Conservation (phyloP, 139 green algal genomes). For the Chlamydomonas incerta region DNA sequence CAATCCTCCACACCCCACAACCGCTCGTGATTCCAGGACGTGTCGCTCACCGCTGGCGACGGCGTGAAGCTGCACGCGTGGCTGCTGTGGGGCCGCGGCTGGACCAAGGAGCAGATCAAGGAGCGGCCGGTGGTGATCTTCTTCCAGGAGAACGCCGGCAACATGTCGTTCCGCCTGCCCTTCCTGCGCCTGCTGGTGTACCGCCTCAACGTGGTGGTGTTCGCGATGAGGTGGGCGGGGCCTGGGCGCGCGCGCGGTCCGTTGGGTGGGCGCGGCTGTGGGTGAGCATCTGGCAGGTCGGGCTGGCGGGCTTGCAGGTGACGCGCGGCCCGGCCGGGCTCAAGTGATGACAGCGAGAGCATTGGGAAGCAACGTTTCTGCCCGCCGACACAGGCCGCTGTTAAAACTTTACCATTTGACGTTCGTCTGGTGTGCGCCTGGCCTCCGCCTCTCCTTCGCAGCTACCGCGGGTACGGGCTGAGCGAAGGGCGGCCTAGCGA, state of each 20-base stretch:
- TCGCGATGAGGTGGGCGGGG: constrained; percentile 64
- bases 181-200: constrained; percentile 76
- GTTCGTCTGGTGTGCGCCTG: too few relatives aligned
- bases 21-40: not conserved
- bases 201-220: constrained; percentile 66
- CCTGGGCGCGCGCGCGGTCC: too few relatives aligned
- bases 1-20: too few relatives aligned
- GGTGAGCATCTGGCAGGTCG: too few relatives aligned
- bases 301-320: too few relatives aligned
- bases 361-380: too few relatives aligned
- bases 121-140: constrained; percentile 80
- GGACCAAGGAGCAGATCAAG: constrained; percentile 44
- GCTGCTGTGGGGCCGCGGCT: constrained; percentile 71
- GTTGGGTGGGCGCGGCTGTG: too few relatives aligned
- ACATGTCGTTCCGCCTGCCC: constrained; percentile 87
- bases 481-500: constrained; percentile 79
- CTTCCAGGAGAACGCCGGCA: constrained; percentile 93
- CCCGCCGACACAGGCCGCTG: too few relatives aligned
- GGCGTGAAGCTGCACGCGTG: constrained; percentile 84
- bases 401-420: too few relatives aligned
- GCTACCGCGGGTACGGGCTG: constrained; percentile 89
- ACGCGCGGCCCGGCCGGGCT: too few relatives aligned
- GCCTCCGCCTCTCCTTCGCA: too few relatives aligned
- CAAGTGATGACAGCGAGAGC: too few relatives aligned
- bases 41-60: constrained; percentile 56